phyloP scores from a whole-genome alignment of 2,329 filamentous ascomycete species.

The Thielaviopsis punctulata region DNA sequence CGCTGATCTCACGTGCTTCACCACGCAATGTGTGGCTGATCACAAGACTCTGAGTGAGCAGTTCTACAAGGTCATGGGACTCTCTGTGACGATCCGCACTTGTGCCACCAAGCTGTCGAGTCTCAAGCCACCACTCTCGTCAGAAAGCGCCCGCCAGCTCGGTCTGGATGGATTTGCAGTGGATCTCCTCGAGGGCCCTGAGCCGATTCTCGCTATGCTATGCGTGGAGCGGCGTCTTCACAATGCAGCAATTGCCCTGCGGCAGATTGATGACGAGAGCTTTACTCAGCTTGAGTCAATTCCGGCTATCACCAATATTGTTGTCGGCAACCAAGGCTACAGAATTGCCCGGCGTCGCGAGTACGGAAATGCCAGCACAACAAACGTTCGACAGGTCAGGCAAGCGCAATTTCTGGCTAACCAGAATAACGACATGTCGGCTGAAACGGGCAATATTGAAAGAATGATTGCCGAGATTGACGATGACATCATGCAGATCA shows the following conservation, averaged over 20 bases:
- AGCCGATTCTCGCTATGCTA: slow-evolving; percentile 72
- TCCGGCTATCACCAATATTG: slow-evolving; percentile 47
- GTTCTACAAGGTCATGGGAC: slow-evolving; percentile 43
- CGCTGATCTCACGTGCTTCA: slow-evolving; percentile 49
- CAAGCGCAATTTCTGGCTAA: slow-evolving; percentile 53
- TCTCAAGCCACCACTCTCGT: slow-evolving; percentile 37
- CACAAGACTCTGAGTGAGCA: slow-evolving; percentile 53
- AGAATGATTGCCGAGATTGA: slow-evolving; percentile 29
- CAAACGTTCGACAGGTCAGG: slow-evolving; percentile 48
- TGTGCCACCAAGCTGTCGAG: slow-evolving; percentile 34
- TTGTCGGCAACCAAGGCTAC: slow-evolving; percentile 48
- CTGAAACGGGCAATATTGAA: slow-evolving; percentile 45
- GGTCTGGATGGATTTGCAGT: slow-evolving; percentile 69
- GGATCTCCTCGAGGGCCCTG: slow-evolving; percentile 65
- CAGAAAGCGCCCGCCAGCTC: slow-evolving; percentile 34
- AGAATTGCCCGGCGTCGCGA: slow-evolving; percentile 55
- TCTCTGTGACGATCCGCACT: slow-evolving; percentile 58
- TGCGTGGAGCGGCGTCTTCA: slow-evolving; percentile 58
- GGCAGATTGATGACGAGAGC: slow-evolving; percentile 47
- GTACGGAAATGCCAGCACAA: slow-evolving; percentile 59
- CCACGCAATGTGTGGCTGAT: slow-evolving; percentile 58
- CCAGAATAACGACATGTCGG: slow-evolving; percentile 53
- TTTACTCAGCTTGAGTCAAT: slow-evolving; percentile 46
- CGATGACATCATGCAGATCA: slow-evolving; percentile 21
- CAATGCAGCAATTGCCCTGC: slow-evolving; percentile 44